These are phyloP conservation scores for Recurvomyces mirabilis DNA, from an alignment of 495 filamentous ascomycete species.

Conservation along the genomic window DNA sequence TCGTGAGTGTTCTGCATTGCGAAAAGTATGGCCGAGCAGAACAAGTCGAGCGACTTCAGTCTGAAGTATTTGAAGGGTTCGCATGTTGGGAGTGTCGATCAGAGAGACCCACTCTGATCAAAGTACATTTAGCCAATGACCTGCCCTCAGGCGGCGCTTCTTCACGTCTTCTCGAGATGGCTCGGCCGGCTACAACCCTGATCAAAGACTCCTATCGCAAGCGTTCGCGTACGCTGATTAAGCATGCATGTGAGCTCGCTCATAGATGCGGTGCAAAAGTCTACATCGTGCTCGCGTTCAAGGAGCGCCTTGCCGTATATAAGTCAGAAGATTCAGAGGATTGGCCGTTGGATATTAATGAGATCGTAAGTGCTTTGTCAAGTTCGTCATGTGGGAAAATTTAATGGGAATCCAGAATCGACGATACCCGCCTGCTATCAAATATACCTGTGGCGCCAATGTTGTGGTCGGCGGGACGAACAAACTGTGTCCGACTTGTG, in stretches of 20 bases:
- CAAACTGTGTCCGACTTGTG: too few relatives aligned
- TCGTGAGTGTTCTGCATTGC: too few relatives aligned
- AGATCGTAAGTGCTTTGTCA: background rate
- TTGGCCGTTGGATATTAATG: background rate
- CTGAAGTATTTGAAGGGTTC: too few relatives aligned
- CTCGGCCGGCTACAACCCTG: background rate
- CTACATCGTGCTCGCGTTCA: background rate
- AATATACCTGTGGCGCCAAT: too few relatives aligned
- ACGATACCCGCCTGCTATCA: background rate
- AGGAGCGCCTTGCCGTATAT: background rate
- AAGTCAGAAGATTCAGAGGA: background rate
- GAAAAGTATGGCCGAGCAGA: too few relatives aligned
- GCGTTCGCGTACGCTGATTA: background rate
- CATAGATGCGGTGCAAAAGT: background rate
- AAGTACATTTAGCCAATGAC: background rate
- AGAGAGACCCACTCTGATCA: background rate
- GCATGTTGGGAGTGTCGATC: background rate
- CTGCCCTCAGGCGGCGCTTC: background rate
- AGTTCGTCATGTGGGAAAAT: background rate
- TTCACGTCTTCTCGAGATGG: background rate
- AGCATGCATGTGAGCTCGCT: background rate
- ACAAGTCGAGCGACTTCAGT: too few relatives aligned
- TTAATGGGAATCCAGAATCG: background rate
- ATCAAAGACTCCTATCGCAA: background rate
- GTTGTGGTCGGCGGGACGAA: too few relatives aligned